Conservation (phyloP, 768 basidiomycete genomes). For the Lactarius quietus region DNA sequence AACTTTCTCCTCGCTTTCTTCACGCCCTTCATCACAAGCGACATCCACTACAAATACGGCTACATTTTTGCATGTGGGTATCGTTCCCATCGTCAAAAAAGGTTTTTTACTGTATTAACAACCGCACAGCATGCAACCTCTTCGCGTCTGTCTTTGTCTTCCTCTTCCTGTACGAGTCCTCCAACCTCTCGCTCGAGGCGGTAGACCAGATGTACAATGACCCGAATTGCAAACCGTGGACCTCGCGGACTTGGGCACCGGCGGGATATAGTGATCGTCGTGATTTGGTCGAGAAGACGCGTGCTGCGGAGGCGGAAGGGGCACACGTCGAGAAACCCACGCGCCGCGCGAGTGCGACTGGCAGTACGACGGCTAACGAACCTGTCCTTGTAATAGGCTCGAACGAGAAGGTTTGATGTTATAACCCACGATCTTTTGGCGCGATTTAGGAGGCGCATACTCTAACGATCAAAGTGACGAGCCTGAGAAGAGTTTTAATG, state of each 20-base stretch:
- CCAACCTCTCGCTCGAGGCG: conserved; percentile 61
- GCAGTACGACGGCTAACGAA: background rate
- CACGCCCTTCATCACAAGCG: conserved; percentile 63
- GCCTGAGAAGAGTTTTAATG: background rate
- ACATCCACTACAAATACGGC: conserved; percentile 60
- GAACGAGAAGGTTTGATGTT: background rate
- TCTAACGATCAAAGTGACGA: background rate
- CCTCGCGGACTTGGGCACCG: conserved; percentile 56
- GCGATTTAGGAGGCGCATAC: too few species aligned
- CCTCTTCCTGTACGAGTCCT: conserved; percentile 74
- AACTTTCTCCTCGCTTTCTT: conserved; percentile 74
- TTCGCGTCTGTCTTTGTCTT: conserved; percentile 56
- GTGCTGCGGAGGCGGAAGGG: conserved; percentile 37
- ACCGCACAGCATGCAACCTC: conserved; percentile 50
- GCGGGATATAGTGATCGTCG: conserved; percentile 47
- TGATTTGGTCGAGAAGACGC: conserved; percentile 44
- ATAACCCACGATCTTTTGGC: too few species aligned
- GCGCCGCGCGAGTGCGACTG: conserved; percentile 7
- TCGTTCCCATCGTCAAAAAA: too few species aligned
- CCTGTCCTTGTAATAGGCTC: background rate
- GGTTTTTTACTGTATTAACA: too few species aligned
- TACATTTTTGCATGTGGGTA: conserved; percentile 71
- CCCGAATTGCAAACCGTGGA: conserved; percentile 64
- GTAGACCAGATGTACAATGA: conserved; percentile 68
- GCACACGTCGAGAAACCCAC: background rate